phyloP scores from a whole-genome alignment of 129 eudicot species.

The Saposhnikovia divaricata region DNA sequence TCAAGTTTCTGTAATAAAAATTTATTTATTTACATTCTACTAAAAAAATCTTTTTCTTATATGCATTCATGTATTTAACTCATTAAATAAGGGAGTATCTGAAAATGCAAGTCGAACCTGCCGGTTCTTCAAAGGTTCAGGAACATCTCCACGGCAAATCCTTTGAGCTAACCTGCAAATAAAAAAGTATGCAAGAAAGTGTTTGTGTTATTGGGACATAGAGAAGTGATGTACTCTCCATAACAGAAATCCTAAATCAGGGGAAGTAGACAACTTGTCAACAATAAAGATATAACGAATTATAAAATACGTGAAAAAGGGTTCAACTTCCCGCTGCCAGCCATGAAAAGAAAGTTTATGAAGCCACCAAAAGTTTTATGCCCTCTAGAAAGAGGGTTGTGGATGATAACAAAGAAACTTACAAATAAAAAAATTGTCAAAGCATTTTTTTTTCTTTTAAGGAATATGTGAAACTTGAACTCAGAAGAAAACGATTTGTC shows the following conservation, averaged over 20 bases:
- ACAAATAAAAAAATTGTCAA: neutral
- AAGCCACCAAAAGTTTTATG: neutral
- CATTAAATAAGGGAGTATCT: neutral
- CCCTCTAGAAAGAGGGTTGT: neutral
- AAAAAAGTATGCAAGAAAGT: neutral
- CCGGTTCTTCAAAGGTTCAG: conserved; percentile 75
- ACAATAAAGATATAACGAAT: neutral
- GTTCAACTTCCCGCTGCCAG: neutral
- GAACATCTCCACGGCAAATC: conserved; percentile 88
- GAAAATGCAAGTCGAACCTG: conserved; percentile 39
- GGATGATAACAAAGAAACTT: neutral
- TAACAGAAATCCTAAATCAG: neutral
- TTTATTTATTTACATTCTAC: neutral
- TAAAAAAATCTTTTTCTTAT: neutral
- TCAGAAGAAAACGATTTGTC: neutral
- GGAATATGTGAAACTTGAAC: neutral
- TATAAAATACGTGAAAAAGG: neutral
- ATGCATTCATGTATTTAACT: conserved; percentile 1
- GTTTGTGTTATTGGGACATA: neutral
- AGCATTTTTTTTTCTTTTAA: neutral
- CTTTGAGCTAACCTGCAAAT: conserved; percentile 89
- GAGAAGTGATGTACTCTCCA: neutral
- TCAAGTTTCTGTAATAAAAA: neutral
- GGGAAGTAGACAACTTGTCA: neutral
- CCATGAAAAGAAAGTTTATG: neutral